Conservation (phyloP, 441 rosid species). For the Breynia disticha region DNA sequence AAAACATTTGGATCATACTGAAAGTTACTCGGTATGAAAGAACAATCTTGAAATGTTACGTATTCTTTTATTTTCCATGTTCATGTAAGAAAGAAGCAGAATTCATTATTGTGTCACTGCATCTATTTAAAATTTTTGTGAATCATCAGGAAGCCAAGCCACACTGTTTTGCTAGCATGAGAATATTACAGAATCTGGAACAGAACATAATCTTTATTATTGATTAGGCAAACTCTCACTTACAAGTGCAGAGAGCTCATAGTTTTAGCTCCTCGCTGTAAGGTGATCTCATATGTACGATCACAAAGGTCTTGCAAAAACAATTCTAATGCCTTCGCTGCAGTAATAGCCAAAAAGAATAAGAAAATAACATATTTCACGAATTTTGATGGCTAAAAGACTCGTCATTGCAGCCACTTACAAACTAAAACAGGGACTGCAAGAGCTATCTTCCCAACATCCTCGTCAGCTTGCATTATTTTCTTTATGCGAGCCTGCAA, state of each 20-base stretch:
- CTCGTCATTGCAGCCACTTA: slow-evolving; percentile 30
- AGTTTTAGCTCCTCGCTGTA: slow-evolving; percentile 92
- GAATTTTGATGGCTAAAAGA: neutral
- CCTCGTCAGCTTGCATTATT: slow-evolving; percentile 95
- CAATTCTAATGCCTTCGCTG: slow-evolving; percentile 97
- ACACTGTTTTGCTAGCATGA: too few relatives aligned
- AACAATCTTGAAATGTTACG: too few relatives aligned
- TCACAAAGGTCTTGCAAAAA: slow-evolving; percentile 98
- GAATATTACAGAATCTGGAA: too few relatives aligned
- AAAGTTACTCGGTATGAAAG: too few relatives aligned
- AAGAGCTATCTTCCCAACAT: slow-evolving; percentile 85
- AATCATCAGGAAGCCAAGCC: too few relatives aligned
- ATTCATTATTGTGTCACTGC: too few relatives aligned
- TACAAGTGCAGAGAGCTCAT: slow-evolving; percentile 83
- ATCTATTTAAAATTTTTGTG: too few relatives aligned
- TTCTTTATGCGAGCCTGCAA: slow-evolving; percentile 77
- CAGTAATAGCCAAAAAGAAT: slow-evolving; percentile 18
- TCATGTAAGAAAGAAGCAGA: too few relatives aligned
- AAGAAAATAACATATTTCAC: slow-evolving; percentile 6
- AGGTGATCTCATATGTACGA: slow-evolving; percentile 82
- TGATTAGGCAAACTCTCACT: slow-evolving; percentile 20
- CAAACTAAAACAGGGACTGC: slow-evolving; percentile 88
- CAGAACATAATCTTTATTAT: neutral
- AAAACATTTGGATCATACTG: too few relatives aligned
- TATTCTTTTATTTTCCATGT: too few relatives aligned